Conservation (phyloP, 2,329 filamentous ascomycete genomes). For the Fusarium pilosicola region DNA sequence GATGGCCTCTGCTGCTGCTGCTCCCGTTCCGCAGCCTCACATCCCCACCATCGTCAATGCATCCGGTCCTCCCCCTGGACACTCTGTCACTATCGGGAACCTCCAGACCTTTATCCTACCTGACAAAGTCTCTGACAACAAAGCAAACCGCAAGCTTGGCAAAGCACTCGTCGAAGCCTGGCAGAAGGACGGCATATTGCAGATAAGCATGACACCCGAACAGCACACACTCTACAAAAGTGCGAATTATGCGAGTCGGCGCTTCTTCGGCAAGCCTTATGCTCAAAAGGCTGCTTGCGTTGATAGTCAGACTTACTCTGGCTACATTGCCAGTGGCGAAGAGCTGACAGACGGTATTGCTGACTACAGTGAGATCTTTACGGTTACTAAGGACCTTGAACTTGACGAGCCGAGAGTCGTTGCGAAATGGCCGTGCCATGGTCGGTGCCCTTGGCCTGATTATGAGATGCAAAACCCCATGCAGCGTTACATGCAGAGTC, state of each 20-base stretch:
- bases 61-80: constrained; percentile 43
- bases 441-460: constrained; percentile 60
- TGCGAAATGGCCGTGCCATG: constrained; percentile 60
- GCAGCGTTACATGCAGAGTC: constrained; percentile 53
- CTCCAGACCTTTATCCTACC: constrained; percentile 58
- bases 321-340: constrained; percentile 61
- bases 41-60: background rate
- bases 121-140: constrained; percentile 47
- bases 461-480: constrained; percentile 53
- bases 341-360: constrained; percentile 60
- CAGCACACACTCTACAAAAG: constrained; percentile 50
- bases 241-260: constrained; percentile 51
- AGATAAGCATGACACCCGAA: constrained; percentile 53
- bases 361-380: constrained; percentile 64
- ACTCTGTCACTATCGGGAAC: constrained; percentile 36
- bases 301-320: constrained; percentile 57
- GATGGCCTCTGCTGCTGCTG: background rate
- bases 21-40: background rate
- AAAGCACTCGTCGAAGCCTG: constrained; percentile 54
- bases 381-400: constrained; percentile 59
- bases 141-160: constrained; percentile 51
- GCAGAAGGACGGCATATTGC: constrained; percentile 58
- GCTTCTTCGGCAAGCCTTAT: constrained; percentile 52
- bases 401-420: constrained; percentile 52
- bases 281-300: constrained; percentile 55